Base-by-base conservation (phyloP, 345 rosid species). In the Orychophragmus violaceus region DNA sequence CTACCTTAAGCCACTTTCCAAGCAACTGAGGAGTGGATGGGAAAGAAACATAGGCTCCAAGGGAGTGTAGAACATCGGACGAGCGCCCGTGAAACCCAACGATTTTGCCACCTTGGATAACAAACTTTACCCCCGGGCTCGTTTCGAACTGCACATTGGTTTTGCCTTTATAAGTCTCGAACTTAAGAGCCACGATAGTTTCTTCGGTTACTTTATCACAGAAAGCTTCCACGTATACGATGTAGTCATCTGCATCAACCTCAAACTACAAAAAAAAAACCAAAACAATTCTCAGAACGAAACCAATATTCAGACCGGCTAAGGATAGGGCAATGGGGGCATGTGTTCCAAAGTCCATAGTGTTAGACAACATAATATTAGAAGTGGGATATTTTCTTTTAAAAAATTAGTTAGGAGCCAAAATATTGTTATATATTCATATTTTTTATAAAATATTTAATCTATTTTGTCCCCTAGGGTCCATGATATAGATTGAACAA, bases 11-110 rank as follows among this genome's bases (percentile, higher is more conserved):
- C 74, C 74, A 70, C 36, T 70, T 61, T 23, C 74, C 74, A 18
- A 1, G 28, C 62, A 70, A 52, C 6, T 29, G 11, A 2, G 11
- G 14, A 39, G 68, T 3, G 32, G 76, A 19, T 2, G 62, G 18
- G 3, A 42, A 14, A n/a, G 64, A 13, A 13, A 64, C 5, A 58
- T 66, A 72, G 21, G 55, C 77, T 8, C 77, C 77, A 1, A 66
- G 24, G 2, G 72, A 48, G 35, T 72, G 44, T 18, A 73, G 22
- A 66, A 45, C 59, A 13, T 64, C 37, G n/a, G 27, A 30, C 0
- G 71, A 50, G 44, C 71, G 59, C 18, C 77, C 77, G 21, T 64
- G 66, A 57, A 73, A 73, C 8, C 77, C 77, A 17, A 59, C 21
- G 62, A 73, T 58, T 54, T 62, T 71, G 18, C 63, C 75, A 32